Evolutionary conservation across 2,329 filamentous ascomycete species (phyloP), one percentile per base, ranked within the genome.

Genomic region (Fusarium udum): DNA sequence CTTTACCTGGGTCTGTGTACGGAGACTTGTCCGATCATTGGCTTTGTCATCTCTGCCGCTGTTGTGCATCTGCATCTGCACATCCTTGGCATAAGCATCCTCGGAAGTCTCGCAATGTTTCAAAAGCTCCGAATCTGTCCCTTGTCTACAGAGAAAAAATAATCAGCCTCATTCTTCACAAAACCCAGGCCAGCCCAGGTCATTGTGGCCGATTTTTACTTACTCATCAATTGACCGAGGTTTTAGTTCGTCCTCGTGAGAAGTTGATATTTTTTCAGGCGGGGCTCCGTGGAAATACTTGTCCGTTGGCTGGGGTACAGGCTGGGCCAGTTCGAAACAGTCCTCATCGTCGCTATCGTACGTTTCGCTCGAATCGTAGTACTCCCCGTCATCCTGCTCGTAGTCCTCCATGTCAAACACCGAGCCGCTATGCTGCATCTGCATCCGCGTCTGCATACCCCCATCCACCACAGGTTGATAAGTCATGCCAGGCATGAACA

Each of bases 311-410:
- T 84, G 5, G 85, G 83, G 87, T 88, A 91, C 32, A 91, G 81
- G 2, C 88, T 91, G 15, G 82, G 86, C 80, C 91, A 89, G 68
- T 91, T 89, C 71, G 91, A 90, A 28, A 84, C 86, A 57, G 88
- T 66, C 87, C 42, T 86, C 87, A 51, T 83, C 84, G 46, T 81
- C 82, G 28, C 79, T 77, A n/a, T 74, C 62, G 58, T 75, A 74
- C 39, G 61, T 74, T 60, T 78, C 74, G 66, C 71, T 72, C 56
- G 71, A 76, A 63, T 77, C 75, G 56, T 73, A 82, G 36, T 82
- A 72, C 31, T 83, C 61, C n/a, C 62, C 82, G 51, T 85, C 85
- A 45, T 88, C 86, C 18, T 89, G 87, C 57, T 90, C 87, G 71
- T 89, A 88, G 64, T 90, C 87, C 63, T 91, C 88, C 77, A 91